Evolutionary conservation across 1,139 yeast genomes (phyloP).

Genomic region (Candida glucosophila): DNA sequence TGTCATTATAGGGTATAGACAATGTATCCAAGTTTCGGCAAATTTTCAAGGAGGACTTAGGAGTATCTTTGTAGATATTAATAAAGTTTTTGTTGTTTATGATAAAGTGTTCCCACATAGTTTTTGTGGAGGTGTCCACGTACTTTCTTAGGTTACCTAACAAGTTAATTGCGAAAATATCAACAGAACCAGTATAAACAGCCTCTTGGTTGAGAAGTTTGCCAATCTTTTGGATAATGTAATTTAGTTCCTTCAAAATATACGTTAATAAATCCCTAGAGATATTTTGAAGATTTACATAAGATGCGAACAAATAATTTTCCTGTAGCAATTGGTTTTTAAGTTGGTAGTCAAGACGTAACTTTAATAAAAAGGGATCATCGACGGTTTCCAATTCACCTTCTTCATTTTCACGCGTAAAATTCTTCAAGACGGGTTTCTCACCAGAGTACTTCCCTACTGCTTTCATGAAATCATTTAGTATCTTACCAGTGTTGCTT

Average conservation of each 20-base stretch:
- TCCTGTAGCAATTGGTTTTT: conserved; percentile 36
- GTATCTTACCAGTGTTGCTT: conserved; percentile 29
- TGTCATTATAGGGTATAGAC: conserved; percentile 25
- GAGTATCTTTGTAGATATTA: conserved; percentile 21
- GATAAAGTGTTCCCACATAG: conserved; percentile 36
- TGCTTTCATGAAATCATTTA: conserved; percentile 23
- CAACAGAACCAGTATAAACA: conserved; percentile 8
- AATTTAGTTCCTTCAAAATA: conserved; percentile 29
- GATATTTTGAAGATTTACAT: conserved; percentile 35
- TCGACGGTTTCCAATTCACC: conserved; percentile 22
- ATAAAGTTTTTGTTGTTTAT: conserved; percentile 27
- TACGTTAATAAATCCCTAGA: conserved; percentile 33
- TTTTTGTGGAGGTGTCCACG: conserved; percentile 13
- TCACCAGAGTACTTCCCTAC: conserved; percentile 25
- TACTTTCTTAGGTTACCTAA: conserved; percentile 12
- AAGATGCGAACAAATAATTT: conserved; percentile 37
- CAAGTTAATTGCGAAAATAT: conserved; percentile 5
- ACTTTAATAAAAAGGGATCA: conserved; percentile 37
- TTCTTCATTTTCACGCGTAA: conserved; percentile 10
- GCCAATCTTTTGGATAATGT: conserved; percentile 27
- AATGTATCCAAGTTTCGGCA: conserved; percentile 22
- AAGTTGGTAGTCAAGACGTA: conserved; percentile 33
- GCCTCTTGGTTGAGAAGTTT: conserved; percentile 17
- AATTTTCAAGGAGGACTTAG: conserved; percentile 20
- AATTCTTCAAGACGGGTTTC: conserved; percentile 20